phyloP scores from a whole-genome alignment of 257 asterid species.

The Fraxinus pennsylvanica region DNA sequence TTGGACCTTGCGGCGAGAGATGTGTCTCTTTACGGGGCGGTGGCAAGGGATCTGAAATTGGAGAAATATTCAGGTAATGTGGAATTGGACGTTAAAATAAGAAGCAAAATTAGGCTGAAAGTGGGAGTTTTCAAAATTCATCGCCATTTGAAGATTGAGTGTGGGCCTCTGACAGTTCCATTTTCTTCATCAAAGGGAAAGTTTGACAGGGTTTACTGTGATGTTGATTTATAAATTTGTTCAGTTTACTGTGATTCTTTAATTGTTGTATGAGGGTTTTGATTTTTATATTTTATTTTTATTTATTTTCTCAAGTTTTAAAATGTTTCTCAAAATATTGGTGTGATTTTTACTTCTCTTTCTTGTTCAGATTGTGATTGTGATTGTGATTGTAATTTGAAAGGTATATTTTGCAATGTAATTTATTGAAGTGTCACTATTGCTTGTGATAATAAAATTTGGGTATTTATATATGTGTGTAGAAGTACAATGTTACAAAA shows the following conservation, averaged over 20 bases:
- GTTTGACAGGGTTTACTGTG: constrained; percentile 54
- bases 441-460: too few relatives aligned
- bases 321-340: background rate
- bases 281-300: background rate
- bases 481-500: too few relatives aligned
- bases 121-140: constrained; percentile 61
- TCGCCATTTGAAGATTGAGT: constrained; percentile 55
- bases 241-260: background rate
- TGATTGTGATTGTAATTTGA: background rate
- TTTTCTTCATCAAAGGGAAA: constrained; percentile 39
- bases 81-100: constrained; percentile 49
- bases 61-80: constrained; percentile 53
- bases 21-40: constrained; percentile 41
- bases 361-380: background rate
- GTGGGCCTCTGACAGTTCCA: constrained; percentile 47
- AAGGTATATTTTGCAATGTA: background rate
- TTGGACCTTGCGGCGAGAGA: constrained; percentile 51
- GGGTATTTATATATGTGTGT: too few relatives aligned
- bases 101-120: constrained; percentile 71
- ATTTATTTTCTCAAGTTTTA: background rate
- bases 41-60: constrained; percentile 53
- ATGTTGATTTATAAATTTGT: constrained; percentile 39
- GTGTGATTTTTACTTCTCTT: background rate
- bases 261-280: background rate
- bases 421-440: too few relatives aligned